Percentiles rank a stretch among this genome's conserved stretches.
phyloP scores from a whole-genome alignment of 2,329 filamentous ascomycete genomes.

The Aplosporella prunicola region DNA sequence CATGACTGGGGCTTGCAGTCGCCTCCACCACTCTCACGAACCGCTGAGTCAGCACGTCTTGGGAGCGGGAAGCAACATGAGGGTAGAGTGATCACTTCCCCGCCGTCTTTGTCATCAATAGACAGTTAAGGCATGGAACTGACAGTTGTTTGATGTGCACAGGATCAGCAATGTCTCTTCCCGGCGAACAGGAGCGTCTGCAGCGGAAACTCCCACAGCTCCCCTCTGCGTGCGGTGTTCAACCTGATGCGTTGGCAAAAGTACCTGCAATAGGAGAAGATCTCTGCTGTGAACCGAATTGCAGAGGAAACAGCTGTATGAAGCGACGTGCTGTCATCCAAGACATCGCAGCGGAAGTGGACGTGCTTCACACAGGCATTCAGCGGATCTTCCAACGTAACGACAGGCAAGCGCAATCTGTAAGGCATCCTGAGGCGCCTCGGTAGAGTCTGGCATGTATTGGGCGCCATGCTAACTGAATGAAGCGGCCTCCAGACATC shows the following conservation, averaged over 20 bases:
- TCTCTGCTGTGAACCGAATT: conserved; percentile 4
- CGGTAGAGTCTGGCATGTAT: too few relatives aligned
- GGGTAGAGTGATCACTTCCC: conserved; percentile 1
- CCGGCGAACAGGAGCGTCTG: conserved; percentile 1
- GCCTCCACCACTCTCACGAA: neutral
- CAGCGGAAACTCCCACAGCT: conserved; percentile 1
- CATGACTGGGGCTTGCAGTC: neutral
- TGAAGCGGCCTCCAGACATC: conserved; percentile 4
- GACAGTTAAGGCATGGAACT: too few relatives aligned
- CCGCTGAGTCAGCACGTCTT: conserved; percentile 7
- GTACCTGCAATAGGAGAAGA: too few relatives aligned
- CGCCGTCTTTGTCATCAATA: conserved; percentile 7
- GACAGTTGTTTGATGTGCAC: too few relatives aligned
- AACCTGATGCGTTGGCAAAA: too few relatives aligned
- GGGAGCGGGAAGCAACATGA: conserved; percentile 5
- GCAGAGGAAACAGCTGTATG: conserved; percentile 1
- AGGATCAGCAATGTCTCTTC: neutral
- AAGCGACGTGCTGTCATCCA: conserved; percentile 6
- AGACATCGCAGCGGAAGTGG: conserved; percentile 7
- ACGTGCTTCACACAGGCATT: conserved; percentile 3
- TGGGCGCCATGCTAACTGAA: too few relatives aligned
- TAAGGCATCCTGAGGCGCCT: conserved; percentile 2
- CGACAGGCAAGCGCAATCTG: conserved; percentile 5
- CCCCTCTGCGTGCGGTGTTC: neutral
- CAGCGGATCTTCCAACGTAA: neutral